phyloP scores from a whole-genome alignment of 2,329 filamentous ascomycete species.

The Nigrospora osmanthi region DNA sequence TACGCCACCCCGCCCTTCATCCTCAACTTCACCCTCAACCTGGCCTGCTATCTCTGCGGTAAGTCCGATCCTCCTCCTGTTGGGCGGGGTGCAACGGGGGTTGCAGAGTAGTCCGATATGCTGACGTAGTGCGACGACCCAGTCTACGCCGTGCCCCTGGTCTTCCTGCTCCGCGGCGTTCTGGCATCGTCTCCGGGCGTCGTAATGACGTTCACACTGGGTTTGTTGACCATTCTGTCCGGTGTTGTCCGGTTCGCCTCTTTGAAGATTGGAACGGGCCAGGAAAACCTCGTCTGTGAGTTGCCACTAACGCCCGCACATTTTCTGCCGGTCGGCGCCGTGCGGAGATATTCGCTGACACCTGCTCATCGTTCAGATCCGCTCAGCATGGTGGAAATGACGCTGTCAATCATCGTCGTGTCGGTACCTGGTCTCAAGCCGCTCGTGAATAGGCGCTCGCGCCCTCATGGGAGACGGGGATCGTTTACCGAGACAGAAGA shows the following conservation, averaged over 20 bases:
- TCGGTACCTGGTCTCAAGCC: conserved; percentile 14
- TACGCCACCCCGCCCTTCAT: conserved; percentile 24
- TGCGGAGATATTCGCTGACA: no score
- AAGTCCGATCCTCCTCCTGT: no score
- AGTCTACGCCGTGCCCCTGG: conserved; percentile 24
- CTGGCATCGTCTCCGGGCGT: conserved; percentile 11
- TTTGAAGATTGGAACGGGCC: conserved; percentile 14
- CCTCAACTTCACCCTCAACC: conserved; percentile 24
- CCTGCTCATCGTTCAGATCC: conserved; percentile 4
- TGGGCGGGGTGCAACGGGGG: no score
- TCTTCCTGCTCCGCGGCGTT: conserved; percentile 17
- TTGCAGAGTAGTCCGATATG: no score
- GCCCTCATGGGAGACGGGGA: no score
- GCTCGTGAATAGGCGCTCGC: conserved; percentile 4
- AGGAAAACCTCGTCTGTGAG: conserved; percentile 18
- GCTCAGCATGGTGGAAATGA: conserved; percentile 13
- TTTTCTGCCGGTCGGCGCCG: no score
- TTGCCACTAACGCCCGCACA: neutral
- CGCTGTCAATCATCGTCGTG: conserved; percentile 13
- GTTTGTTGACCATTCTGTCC: conserved; percentile 15
- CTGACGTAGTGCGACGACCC: neutral
- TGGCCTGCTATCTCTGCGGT: conserved; percentile 24
- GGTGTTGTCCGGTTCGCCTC: conserved; percentile 15
- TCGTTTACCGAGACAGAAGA: no score
- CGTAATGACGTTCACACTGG: conserved; percentile 14